Evolutionary conservation across 768 basidiomycete genomes (phyloP), one percentile per base, ranked within the genome.

Genomic region (Mycena olivaceomarginata): DNA sequence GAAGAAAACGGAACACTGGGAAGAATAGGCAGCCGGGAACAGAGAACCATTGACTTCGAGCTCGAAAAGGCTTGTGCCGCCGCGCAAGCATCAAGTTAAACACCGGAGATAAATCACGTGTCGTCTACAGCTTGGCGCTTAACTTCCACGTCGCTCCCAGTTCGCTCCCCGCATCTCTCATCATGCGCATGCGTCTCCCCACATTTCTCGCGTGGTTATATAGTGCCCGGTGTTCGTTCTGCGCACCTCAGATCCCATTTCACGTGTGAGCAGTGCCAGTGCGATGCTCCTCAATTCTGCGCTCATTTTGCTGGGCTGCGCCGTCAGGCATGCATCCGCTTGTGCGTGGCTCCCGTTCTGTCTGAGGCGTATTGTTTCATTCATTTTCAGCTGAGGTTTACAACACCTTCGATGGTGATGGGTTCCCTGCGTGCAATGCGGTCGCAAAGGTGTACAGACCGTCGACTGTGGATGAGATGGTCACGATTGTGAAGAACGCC

Each of bases 391-490:
- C 70, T 57, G 80, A 79, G 68, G 79, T 82, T 4, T 86, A 85
- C 71, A 85, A 85, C 70, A 86, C 86, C 13, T 86, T 86, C 67
- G 86, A 86, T 62, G 86, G 86, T 0, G 79, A 76, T 1, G 86
- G 85, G 2, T 86, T 85, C 72, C 86, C 86, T 12, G 85, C 85
- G 4, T 86, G 86, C 70, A 81, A 82, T 69, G 81, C 79, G 46
- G 84, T 86, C 1, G 77, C 83, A 16, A 71, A 82, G 45, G 84
- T 87, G 12, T 85, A 82, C 69, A 79, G 81, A 4, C 86, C 86
- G 7, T 82, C 84, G 10, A 84, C 83, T 6, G 81, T 86, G 16
- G 82, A 82, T 37, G 84, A 85, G 77, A 85, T 85, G 60, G 79
- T 81, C 12, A 59, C 80, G 13, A 83, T 87, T 39, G 85, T 86